These are phyloP conservation scores for Gleditsia sinensis DNA, from an alignment of 306 rosid genomes.

Conservation along the genomic window DNA sequence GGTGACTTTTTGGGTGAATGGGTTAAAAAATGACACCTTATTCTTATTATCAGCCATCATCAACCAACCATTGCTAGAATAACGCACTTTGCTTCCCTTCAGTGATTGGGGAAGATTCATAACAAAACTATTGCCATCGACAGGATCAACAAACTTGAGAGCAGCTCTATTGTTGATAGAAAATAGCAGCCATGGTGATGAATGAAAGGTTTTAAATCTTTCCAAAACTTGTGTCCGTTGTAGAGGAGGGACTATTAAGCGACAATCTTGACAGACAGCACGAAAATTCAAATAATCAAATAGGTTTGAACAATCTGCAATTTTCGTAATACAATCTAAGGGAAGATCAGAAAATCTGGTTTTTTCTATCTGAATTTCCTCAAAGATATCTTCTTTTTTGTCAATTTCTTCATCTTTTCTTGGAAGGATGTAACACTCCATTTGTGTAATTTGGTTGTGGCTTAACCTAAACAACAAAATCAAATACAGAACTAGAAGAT, in stretches of 20 bases:
- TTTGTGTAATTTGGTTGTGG: too few relatives aligned
- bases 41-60: background rate
- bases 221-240: background rate
- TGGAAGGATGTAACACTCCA: too few relatives aligned
- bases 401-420: too few relatives aligned
- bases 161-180: background rate
- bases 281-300: background rate
- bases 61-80: background rate
- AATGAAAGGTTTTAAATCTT: background rate
- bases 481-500: too few relatives aligned
- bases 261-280: background rate
- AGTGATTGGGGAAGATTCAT: background rate
- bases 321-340: background rate
- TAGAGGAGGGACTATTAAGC: background rate
- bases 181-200: background rate
- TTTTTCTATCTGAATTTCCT: background rate
- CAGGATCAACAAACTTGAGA: background rate
- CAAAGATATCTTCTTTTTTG: background rate
- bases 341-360: background rate
- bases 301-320: background rate
- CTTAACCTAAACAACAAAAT: too few relatives aligned
- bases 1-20: background rate
- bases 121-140: background rate
- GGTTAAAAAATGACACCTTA: background rate
- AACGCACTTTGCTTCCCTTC: too few relatives aligned